Evolutionary conservation across 1,284 basidiomycete genomes (phyloP).

Genomic region (Malassezia slooffiae): DNA sequence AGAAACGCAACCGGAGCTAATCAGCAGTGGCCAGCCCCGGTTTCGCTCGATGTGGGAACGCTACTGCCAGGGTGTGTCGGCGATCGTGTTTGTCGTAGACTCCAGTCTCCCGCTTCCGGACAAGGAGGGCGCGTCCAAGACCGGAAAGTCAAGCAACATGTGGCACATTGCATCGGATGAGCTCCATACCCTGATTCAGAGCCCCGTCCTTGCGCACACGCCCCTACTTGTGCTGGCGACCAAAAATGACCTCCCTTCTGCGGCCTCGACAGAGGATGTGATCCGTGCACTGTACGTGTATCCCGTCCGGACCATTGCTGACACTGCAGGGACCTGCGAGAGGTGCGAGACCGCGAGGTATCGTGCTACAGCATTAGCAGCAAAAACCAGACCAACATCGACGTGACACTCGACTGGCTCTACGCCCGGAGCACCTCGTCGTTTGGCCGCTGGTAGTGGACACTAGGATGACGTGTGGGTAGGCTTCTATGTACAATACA

Average conservation of each 20-base stretch:
- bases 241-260: conserved; percentile 78
- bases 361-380: conserved; percentile 54
- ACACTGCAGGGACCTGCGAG: conserved; percentile 14
- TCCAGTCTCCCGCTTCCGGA: conserved; percentile 17
- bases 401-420: conserved; percentile 52
- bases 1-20: not conserved
- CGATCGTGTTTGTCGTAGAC: conserved; percentile 64
- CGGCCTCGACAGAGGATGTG: conserved; percentile 72
- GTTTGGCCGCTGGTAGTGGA: too few relatives aligned
- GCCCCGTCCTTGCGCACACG: conserved; percentile 63
- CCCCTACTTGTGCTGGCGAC: conserved; percentile 89
- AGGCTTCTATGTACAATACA: too few relatives aligned
- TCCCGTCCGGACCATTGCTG: not conserved
- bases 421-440: conserved; percentile 20
- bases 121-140: conserved; percentile 6
- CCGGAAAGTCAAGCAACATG: too few relatives aligned
- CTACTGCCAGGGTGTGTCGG: conserved; percentile 86
- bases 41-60: conserved; percentile 80
- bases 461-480: too few relatives aligned
- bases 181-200: conserved; percentile 69
- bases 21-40: conserved; percentile 65
- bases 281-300: conserved; percentile 63
- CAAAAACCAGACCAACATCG: conserved; percentile 84
- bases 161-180: conserved; percentile 66
- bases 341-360: conserved; percentile 56